phyloP scores from a whole-genome alignment of 805 yeast species.

The Starmerella bombi region DNA sequence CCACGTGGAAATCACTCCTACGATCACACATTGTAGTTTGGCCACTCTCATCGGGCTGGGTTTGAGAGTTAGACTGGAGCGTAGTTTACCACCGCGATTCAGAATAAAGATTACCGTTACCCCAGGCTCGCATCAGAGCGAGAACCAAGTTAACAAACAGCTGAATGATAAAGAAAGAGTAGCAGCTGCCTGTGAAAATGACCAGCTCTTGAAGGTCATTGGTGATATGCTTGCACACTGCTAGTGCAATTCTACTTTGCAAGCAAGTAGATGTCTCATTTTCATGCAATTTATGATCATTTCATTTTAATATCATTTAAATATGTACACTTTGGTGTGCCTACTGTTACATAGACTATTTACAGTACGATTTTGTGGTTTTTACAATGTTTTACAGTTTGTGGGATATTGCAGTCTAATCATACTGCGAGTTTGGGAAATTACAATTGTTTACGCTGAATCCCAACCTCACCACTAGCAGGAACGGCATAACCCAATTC shows the following conservation, averaged over 20 bases:
- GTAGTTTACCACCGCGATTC: conserved; percentile 75
- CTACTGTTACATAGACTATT: too few relatives aligned
- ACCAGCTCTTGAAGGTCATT: conserved; percentile 77
- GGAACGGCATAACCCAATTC: conserved; percentile 24
- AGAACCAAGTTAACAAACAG: conserved; percentile 90
- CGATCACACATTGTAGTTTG: conserved; percentile 92
- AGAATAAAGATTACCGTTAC: conserved; percentile 68
- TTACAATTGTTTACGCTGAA: not conserved
- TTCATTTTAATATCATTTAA: not conserved
- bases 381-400: too few relatives aligned
- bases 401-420: too few relatives aligned
- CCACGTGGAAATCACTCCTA: conserved; percentile 78
- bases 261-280: too few relatives aligned
- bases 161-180: conserved; percentile 94
- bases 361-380: too few relatives aligned
- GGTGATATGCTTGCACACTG: conserved; percentile 86
- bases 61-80: conserved; percentile 75
- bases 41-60: conserved; percentile 95
- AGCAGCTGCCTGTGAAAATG: conserved; percentile 97
- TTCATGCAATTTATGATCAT: too few relatives aligned
- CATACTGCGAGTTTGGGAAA: too few relatives aligned
- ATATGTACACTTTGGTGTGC: too few relatives aligned
- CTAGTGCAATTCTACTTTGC: too few relatives aligned
- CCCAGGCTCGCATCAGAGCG: conserved; percentile 92
- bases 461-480: not conserved